Evolutionary conservation across 139 green algal species (phyloP).

Genomic region (Monoraphidium neglectum): DNA sequence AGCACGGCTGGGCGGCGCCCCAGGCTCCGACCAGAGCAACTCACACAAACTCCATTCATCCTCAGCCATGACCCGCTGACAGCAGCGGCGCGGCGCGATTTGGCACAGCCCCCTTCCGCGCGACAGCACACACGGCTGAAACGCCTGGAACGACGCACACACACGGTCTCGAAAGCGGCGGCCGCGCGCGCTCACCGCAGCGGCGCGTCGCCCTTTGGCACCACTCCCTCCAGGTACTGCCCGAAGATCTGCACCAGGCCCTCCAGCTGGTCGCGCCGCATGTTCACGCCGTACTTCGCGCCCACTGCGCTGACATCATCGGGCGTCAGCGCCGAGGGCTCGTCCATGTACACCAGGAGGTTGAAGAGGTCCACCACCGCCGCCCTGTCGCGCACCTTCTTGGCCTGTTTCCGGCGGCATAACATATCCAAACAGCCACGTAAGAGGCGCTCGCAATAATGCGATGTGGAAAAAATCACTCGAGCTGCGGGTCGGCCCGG

Average conservation of each 20-base stretch:
- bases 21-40: too few relatives aligned
- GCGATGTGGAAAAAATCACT: too few relatives aligned
- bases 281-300: slow-evolving; percentile 73
- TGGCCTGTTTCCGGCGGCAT: slow-evolving; percentile 23
- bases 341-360: slow-evolving; percentile 63
- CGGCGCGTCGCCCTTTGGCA: slow-evolving; percentile 78
- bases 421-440: not conserved
- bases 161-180: not conserved
- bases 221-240: slow-evolving; percentile 82
- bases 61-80: too few relatives aligned
- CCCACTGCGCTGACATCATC: slow-evolving; percentile 63
- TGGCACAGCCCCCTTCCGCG: too few relatives aligned
- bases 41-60: too few relatives aligned
- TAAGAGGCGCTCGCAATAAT: too few relatives aligned
- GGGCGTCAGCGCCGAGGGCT: slow-evolving; percentile 55
- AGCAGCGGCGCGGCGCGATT: too few relatives aligned
- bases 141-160: too few relatives aligned
- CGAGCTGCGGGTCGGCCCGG: too few relatives aligned
- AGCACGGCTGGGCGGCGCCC: too few relatives aligned
- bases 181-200: slow-evolving; percentile 53
- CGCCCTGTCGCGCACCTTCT: slow-evolving; percentile 64
- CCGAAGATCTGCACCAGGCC: slow-evolving; percentile 83
- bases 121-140: too few relatives aligned
- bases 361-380: slow-evolving; percentile 81
- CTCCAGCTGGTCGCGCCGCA: slow-evolving; percentile 51